Evolutionary conservation across 768 basidiomycete species (phyloP).

Genomic region (Kwoniella sp.): DNA sequence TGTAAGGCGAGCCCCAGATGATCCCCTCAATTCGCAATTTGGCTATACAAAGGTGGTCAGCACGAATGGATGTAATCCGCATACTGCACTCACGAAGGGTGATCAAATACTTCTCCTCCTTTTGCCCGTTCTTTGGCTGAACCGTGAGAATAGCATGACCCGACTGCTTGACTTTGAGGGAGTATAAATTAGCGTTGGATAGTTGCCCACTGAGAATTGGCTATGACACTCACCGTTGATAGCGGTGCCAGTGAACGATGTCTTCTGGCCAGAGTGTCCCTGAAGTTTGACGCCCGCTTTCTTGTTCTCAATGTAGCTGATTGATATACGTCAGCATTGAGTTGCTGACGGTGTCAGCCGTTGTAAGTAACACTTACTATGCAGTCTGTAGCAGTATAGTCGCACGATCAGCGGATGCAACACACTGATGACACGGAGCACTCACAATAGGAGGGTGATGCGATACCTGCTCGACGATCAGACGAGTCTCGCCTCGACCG

Average conservation of each 20-base stretch:
- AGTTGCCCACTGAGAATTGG: not conserved
- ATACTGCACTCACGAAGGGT: conserved; percentile 65
- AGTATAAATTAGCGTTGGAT: not conserved
- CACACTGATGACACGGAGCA: not conserved
- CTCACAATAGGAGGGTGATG: conserved; percentile 68
- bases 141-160: conserved; percentile 86
- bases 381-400: conserved; percentile 43
- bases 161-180: conserved; percentile 80
- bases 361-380: conserved; percentile 38
- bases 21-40: conserved; percentile 85
- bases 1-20: conserved; percentile 84
- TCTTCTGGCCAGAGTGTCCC: conserved; percentile 95
- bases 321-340: not conserved
- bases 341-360: not conserved
- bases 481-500: conserved; percentile 74
- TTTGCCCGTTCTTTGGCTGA: conserved; percentile 61
- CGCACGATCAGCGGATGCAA: conserved; percentile 8
- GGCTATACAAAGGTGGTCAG: conserved; percentile 56
- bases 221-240: conserved; percentile 56
- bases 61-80: too few species aligned
- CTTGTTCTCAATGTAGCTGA: conserved; percentile 79
- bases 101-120: conserved; percentile 75
- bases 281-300: conserved; percentile 72
- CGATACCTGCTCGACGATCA: conserved; percentile 93
- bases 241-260: conserved; percentile 73